These are phyloP conservation scores for Clonostachys sp. DNA, from an alignment of 2,329 filamentous ascomycete species.

Conservation along the genomic window DNA sequence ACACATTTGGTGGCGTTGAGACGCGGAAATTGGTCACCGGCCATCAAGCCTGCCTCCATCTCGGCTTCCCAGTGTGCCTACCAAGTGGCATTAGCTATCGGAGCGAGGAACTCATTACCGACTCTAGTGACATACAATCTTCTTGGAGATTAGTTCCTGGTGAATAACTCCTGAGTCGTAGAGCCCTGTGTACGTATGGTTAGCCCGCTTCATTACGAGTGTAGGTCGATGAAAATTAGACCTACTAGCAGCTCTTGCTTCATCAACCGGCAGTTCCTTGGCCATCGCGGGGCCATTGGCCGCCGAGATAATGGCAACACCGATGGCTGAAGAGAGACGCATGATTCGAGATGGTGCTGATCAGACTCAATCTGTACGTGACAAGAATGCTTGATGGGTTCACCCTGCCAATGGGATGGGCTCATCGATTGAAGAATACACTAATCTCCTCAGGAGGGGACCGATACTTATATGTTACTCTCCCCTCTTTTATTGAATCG, in stretches of 20 bases:
- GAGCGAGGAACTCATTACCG: too few relatives aligned
- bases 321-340: not conserved
- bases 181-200: conserved; percentile 3
- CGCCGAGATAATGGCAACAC: not conserved
- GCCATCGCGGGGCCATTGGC: not conserved
- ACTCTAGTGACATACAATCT: conserved; percentile 1
- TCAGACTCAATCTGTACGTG: too few relatives aligned
- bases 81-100: too few relatives aligned
- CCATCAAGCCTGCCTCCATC: conserved; percentile 11
- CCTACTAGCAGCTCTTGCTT: conserved; percentile 5
- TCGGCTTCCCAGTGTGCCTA: conserved; percentile 9
- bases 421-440: too few relatives aligned
- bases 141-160: conserved; percentile 10
- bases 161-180: conserved; percentile 14
- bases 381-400: too few relatives aligned
- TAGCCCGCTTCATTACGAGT: too few relatives aligned
- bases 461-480: too few relatives aligned
- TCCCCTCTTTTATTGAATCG: too few relatives aligned
- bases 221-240: too few relatives aligned
- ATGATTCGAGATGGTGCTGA: not conserved
- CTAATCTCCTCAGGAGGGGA: too few relatives aligned
- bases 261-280: conserved; percentile 10
- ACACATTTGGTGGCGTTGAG: conserved; percentile 14
- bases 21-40: conserved; percentile 12
- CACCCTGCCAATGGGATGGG: too few relatives aligned